Evolutionary conservation across 2,329 filamentous ascomycete genomes (phyloP).

Genomic region (Bimuria novae-zelandiae): DNA sequence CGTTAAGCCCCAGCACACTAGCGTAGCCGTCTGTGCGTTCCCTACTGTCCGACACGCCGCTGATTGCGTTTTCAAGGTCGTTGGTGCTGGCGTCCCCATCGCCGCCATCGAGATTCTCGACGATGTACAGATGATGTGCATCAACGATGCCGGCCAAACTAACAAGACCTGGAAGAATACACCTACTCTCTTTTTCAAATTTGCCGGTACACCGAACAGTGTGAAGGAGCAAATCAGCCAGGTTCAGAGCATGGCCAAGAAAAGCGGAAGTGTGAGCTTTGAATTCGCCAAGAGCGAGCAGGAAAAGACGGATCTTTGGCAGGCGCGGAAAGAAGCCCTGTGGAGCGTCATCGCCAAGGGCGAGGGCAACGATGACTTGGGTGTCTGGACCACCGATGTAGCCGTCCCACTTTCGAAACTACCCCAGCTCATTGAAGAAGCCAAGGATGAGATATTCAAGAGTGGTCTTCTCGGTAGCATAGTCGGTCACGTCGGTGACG

Average conservation of each 20-base stretch:
- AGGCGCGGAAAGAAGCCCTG: constrained; percentile 73
- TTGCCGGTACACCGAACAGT: constrained; percentile 66
- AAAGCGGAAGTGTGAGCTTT: constrained; percentile 67
- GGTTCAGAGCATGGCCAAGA: constrained; percentile 65
- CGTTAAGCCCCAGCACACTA: constrained; percentile 76
- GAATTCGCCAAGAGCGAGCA: constrained; percentile 68
- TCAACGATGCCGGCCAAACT: constrained; percentile 69
- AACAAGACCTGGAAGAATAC: constrained; percentile 69
- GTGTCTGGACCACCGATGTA: constrained; percentile 81
- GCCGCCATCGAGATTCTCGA: constrained; percentile 93
- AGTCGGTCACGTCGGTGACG: constrained; percentile 75
- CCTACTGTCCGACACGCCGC: constrained; percentile 71
- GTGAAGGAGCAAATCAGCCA: constrained; percentile 79
- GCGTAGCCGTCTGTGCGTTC: constrained; percentile 75
- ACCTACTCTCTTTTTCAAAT: constrained; percentile 78
- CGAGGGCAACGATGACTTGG: constrained; percentile 60
- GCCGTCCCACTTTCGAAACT: constrained; percentile 75
- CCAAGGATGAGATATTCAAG: constrained; percentile 67
- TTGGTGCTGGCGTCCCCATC: constrained; percentile 79
- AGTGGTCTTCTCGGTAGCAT: constrained; percentile 68
- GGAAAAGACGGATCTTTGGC: constrained; percentile 74
- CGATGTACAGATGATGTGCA: constrained; percentile 82
- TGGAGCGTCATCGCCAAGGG: constrained; percentile 73
- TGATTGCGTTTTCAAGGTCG: constrained; percentile 78
- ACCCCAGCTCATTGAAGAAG: constrained; percentile 76